Base-by-base conservation (phyloP, 176 grass and related monocot genomes). In the Areca catechu region DNA sequence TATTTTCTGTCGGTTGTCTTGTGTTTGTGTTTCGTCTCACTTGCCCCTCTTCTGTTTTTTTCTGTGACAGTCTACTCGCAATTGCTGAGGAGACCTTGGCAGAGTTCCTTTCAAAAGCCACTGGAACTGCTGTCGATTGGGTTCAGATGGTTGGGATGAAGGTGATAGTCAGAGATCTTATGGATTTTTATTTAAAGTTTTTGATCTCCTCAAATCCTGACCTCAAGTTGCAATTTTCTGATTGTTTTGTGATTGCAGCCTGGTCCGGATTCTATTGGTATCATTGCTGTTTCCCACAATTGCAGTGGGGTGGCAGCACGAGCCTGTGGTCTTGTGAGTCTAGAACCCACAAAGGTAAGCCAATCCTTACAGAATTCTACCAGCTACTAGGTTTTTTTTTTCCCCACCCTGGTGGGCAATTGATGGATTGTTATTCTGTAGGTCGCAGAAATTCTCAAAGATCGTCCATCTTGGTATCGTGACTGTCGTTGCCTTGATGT, bases 111-210 rank as follows among this genome's bases (percentile, higher is more conserved):
- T 93, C 94, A 28, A 98, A 98, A 79, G 94, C 94, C 61, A 98
- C 88, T 19, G 88, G 88, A 75, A 98, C 94, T 53, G 88, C 84
- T 77, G 81, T 98, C 29, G 82, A 98, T 77, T 98, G 94, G 94
- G 94, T 98, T 80, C 94, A 92, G 74, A 92, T 98, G 88, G 84
- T 98, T 83, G 88, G 94, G 63, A 98, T 98, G 94, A 98, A 98
- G 93, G 93, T 97, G 19, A 67, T 28, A 7, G 5, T 34, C 30
- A 1, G 34, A 43, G 34, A 43, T 43, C 34, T 43, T 43, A 14
- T 0, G 5, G 34, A 43, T 1, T 43, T 43, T 14, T 12, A 3
- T 12, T 43, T 12, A 43, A 43, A 43, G 34, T 43, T 43, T 3
- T 43, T 43, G 34, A 14, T 43, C 9, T 43, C 34, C 34, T 14